A percentile compares a stretch with the other conserved stretches of the same genome.
phyloP scores from a whole-genome alignment of 306 rosid species.

The Sindora glabra region DNA sequence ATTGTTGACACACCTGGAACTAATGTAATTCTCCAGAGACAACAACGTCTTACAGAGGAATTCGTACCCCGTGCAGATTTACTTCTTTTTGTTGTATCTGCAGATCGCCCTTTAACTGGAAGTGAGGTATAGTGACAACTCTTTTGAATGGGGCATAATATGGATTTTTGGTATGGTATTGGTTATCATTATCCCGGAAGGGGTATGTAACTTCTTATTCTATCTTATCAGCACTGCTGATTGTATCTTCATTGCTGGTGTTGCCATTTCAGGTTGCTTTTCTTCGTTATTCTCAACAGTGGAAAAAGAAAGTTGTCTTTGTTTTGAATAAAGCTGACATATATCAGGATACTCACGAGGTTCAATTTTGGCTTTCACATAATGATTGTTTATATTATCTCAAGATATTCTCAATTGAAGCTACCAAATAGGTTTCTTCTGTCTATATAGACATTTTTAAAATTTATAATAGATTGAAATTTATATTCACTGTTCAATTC shows the following conservation, averaged over 20 bases:
- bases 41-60: slow-evolving; percentile 93
- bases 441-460: neutral
- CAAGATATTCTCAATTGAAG: neutral
- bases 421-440: neutral
- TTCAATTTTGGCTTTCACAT: slow-evolving; percentile 13
- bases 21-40: slow-evolving; percentile 96
- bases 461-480: neutral
- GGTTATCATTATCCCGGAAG: slow-evolving; percentile 1
- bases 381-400: slow-evolving; percentile 12
- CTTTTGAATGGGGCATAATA: neutral
- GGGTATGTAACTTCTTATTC: neutral
- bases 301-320: slow-evolving; percentile 96
- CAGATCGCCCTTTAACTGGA: slow-evolving; percentile 94
- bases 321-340: slow-evolving; percentile 91
- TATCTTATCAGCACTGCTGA: slow-evolving; percentile 6
- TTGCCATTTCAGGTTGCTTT: slow-evolving; percentile 61
- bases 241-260: neutral
- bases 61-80: slow-evolving; percentile 98
- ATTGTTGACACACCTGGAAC: slow-evolving; percentile 98
- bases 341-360: slow-evolving; percentile 72
- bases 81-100: slow-evolving; percentile 90
- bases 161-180: neutral
- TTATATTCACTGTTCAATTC: slow-evolving; percentile 28
- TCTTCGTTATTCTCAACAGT: slow-evolving; percentile 92
- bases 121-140: slow-evolving; percentile 66